Conservation (phyloP, 2,329 filamentous ascomycete species). For the Exophiala sp. region DNA sequence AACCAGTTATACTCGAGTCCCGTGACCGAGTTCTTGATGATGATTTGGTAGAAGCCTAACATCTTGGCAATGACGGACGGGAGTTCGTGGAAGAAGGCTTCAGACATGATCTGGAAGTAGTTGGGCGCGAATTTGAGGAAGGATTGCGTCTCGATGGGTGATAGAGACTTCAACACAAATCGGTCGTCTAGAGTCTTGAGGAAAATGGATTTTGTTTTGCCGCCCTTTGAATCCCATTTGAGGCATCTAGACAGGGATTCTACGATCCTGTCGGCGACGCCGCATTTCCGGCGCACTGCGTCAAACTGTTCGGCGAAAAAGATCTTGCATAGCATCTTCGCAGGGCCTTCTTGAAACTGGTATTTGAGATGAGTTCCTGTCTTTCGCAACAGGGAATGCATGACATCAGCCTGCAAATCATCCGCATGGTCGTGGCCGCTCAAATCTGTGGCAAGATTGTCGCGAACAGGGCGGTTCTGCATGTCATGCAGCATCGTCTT, state of each 20-base stretch:
- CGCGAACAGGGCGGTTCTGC: conserved; percentile 28
- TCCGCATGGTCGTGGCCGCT: conserved; percentile 19
- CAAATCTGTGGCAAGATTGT: conserved; percentile 35
- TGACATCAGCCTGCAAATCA: conserved; percentile 64
- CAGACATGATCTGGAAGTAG: conserved; percentile 96
- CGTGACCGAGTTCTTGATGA: conserved; percentile 89
- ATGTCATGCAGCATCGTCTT: conserved; percentile 62
- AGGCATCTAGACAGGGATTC: conserved; percentile 91
- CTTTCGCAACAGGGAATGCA: conserved; percentile 74
- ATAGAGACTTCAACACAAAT: conserved; percentile 85
- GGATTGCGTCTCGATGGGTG: conserved; percentile 83
- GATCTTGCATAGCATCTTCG: conserved; percentile 94
- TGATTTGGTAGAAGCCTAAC: conserved; percentile 95
- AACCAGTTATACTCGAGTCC: conserved; percentile 93
- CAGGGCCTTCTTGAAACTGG: conserved; percentile 88
- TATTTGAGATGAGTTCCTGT: conserved; percentile 94
- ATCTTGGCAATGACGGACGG: conserved; percentile 98
- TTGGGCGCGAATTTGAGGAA: conserved; percentile 94
- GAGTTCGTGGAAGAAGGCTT: conserved; percentile 89
- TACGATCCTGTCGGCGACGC: conserved; percentile 85
- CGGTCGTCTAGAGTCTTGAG: conserved; percentile 93
- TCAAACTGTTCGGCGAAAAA: conserved; percentile 99
- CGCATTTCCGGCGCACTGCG: conserved; percentile 84
- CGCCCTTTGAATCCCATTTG: conserved; percentile 97
- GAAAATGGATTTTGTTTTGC: conserved; percentile 96